Base-by-base conservation (phyloP, 352 stramenopile species). In the Phytophthora pistaciae region DNA sequence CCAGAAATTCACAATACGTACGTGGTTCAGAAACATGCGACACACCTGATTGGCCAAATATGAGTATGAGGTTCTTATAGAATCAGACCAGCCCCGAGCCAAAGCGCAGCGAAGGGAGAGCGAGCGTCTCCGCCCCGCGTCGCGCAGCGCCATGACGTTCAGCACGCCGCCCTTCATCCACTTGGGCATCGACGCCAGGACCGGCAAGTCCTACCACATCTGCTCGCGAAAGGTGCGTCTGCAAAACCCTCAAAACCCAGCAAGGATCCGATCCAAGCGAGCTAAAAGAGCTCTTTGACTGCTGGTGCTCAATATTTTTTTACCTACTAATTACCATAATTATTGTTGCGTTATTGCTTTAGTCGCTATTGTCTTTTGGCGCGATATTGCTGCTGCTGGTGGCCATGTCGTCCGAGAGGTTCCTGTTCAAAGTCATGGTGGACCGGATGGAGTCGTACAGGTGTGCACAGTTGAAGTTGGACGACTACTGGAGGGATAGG, bases 361-460 rank as follows among this genome's bases (percentile, higher is more conserved):
- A 97, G 90, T 94, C 88, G 44, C 54, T 97, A 52, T 59, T 96
- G 48, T 92, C 85, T 7, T 90, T 96, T 16, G 77, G 77, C 23
- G 84, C 88, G 25, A 88, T 97, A 27, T 54, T 90, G n/a, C 42
- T 91, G 61, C 70, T 97, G 25, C 68, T 95, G n/a, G 67, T 94
- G 44, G 74, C 83, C 48, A 95, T 95, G 86, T 83, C 84, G 27
- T 88, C 86, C 8, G 90, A 97, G 81, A 77, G 90, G 25, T 90
- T 97, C 66, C 80, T 94, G 60, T 97, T 97, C 66, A 97, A 97
- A 68, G 70, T 93, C 55, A 92, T 97, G 87, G 79, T 97, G 46
- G 90, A 97, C 55, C 88, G 88, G 52, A 97, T 97, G 90, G 84
- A 94, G 66, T 95, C 88, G 57, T 97, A 97, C 73, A 86, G 88